Conservation (phyloP, 140 eudicot genomes). For the Flaveria floridana region DNA sequence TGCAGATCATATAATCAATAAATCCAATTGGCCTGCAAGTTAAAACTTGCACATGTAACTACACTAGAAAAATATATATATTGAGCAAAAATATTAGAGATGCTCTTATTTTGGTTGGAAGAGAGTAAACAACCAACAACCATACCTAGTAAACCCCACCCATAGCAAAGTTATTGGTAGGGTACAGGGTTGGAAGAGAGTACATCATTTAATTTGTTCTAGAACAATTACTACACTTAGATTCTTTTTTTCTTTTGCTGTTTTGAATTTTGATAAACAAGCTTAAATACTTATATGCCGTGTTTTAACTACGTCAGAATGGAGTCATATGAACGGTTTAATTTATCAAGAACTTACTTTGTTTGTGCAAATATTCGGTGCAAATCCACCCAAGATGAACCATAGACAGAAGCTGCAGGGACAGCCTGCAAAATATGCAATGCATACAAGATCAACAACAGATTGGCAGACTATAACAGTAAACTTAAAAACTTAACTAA, state of each 20-base stretch:
- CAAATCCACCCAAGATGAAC: constrained; percentile 89
- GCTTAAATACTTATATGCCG: neutral
- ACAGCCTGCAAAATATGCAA: constrained; percentile 50
- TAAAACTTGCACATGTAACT: constrained; percentile 5
- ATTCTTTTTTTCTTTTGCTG: neutral
- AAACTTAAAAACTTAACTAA: too few species aligned
- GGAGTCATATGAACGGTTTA: constrained; percentile 18
- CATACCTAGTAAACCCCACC: too few species aligned
- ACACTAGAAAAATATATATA: constrained; percentile 16
- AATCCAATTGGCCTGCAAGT: constrained; percentile 51
- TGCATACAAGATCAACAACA: constrained; percentile 14
- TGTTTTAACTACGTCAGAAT: neutral
- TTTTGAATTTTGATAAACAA: neutral
- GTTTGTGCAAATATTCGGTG: constrained; percentile 69
- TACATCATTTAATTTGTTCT: neutral
- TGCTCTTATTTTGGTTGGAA: constrained; percentile 7
- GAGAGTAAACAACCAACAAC: neutral
- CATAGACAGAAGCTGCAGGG: constrained; percentile 82
- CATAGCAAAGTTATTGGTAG: too few species aligned
- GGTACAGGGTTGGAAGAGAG: neutral
- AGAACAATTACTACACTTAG: neutral
- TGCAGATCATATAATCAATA: constrained; percentile 61
- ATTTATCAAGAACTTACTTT: constrained; percentile 47
- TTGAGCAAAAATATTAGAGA: constrained; percentile 1
- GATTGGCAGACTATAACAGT: neutral